A percentile compares a stretch with the other conserved stretches of the same genome.
Conservation (phyloP, 2,329 filamentous ascomycete genomes). For the Karstenula rhodostoma region DNA sequence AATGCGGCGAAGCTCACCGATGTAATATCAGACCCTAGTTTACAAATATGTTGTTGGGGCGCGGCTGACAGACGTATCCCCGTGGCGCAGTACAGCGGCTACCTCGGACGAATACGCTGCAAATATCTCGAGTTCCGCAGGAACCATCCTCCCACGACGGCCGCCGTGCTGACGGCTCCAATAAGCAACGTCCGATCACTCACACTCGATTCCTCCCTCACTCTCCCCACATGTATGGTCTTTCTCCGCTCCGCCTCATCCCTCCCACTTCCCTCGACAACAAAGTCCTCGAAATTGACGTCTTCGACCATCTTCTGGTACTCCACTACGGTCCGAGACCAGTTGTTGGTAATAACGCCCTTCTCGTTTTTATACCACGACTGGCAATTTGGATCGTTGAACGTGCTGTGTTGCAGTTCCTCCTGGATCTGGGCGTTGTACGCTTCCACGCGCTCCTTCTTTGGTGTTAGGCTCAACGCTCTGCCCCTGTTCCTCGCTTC, state of each 20-base stretch:
- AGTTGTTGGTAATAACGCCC: slow-evolving; percentile 66
- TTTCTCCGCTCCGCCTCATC: slow-evolving; percentile 31
- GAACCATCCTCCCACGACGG: slow-evolving; percentile 22
- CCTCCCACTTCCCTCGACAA: slow-evolving; percentile 27
- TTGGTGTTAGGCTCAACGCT: slow-evolving; percentile 58
- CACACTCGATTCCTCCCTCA: slow-evolving; percentile 55
- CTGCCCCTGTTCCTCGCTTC: slow-evolving; percentile 51
- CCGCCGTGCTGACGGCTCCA: slow-evolving; percentile 47
- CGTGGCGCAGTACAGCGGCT: not conserved
- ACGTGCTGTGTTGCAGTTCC: slow-evolving; percentile 54
- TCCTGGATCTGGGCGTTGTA: slow-evolving; percentile 60
- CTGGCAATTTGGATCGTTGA: slow-evolving; percentile 63
- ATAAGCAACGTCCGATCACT: slow-evolving; percentile 49
- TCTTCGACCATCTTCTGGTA: slow-evolving; percentile 60
- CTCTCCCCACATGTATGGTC: slow-evolving; percentile 51
- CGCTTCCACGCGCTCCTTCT: slow-evolving; percentile 45
- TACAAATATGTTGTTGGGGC: not conserved
- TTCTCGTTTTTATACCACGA: slow-evolving; percentile 66
- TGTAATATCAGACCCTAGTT: not conserved
- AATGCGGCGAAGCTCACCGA: too few relatives aligned
- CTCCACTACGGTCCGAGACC: slow-evolving; percentile 61
- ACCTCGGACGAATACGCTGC: not conserved
- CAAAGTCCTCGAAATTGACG: slow-evolving; percentile 58
- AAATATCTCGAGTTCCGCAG: not conserved
- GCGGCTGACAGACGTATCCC: not conserved